phyloP scores from a whole-genome alignment of 768 basidiomycete species.

The Agrocybe chaxingu region DNA sequence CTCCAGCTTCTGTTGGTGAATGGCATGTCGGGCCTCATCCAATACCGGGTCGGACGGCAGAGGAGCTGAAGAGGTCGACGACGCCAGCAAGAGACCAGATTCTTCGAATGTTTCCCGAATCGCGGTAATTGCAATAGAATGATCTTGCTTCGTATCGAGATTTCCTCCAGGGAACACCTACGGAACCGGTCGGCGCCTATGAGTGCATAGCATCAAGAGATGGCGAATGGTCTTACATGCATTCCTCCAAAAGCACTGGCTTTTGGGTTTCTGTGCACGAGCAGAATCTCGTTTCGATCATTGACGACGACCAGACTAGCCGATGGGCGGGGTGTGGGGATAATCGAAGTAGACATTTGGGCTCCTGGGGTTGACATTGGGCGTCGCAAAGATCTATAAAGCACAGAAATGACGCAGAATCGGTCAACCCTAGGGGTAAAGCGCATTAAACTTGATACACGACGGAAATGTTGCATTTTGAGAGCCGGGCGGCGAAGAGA shows the following conservation, averaged over 20 bases:
- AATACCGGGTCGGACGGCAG: conserved; percentile 35
- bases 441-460: background rate
- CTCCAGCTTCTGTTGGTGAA: conserved; percentile 48
- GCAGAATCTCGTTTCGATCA: conserved; percentile 59
- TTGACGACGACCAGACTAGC: conserved; percentile 69
- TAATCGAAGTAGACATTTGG: background rate
- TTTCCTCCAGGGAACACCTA: conserved; percentile 82
- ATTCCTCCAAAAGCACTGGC: conserved; percentile 63
- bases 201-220: background rate
- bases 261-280: conserved; percentile 68
- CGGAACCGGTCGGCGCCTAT: background rate
- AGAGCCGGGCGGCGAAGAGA: conserved; percentile 9
- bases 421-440: conserved; percentile 2
- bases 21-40: conserved; percentile 50
- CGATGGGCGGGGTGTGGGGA: conserved; percentile 49
- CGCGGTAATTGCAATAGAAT: conserved; percentile 55
- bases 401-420: background rate
- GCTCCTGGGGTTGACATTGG: conserved; percentile 11
- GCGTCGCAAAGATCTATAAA: background rate
- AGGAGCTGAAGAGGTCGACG: conserved; percentile 21
- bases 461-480: conserved; percentile 11
- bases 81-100: conserved; percentile 62
- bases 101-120: conserved; percentile 80
- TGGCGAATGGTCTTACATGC: conserved; percentile 43
- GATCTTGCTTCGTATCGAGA: conserved; percentile 57